A percentile compares a stretch with the other conserved stretches of the same genome.
These are phyloP conservation scores for Citrullus colocynthis DNA, from an alignment of 306 rosid species.

Conservation along the genomic window DNA sequence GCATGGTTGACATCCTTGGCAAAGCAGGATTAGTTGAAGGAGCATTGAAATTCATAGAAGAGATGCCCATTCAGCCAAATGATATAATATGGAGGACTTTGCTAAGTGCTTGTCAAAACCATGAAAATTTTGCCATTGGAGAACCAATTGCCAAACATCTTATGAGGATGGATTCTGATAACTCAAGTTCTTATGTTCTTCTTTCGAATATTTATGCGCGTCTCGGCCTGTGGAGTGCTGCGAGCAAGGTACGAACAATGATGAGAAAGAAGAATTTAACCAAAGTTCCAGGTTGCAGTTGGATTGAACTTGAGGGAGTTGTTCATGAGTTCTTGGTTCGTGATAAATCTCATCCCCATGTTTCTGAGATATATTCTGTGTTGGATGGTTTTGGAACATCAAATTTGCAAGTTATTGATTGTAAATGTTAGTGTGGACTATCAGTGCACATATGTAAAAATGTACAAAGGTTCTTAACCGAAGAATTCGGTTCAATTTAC, in stretches of 20 bases:
- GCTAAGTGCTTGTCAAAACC: slow-evolving; percentile 49
- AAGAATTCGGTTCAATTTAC: neutral
- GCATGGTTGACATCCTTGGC: slow-evolving; percentile 60
- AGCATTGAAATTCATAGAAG: slow-evolving; percentile 36
- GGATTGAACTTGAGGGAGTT: slow-evolving; percentile 50
- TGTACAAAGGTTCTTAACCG: neutral
- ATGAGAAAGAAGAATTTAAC: slow-evolving; percentile 39
- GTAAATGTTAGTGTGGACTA: slow-evolving; percentile 3
- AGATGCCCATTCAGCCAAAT: slow-evolving; percentile 67
- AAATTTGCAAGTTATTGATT: neutral
- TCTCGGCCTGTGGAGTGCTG: slow-evolving; percentile 50
- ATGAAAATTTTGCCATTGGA: slow-evolving; percentile 31
- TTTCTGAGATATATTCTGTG: slow-evolving; percentile 46
- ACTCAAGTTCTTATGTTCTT: slow-evolving; percentile 50
- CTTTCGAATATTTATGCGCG: slow-evolving; percentile 54
- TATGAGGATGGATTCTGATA: slow-evolving; percentile 25
- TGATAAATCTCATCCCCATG: slow-evolving; percentile 48
- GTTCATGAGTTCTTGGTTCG: slow-evolving; percentile 61
- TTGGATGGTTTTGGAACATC: slow-evolving; percentile 31
- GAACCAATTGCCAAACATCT: slow-evolving; percentile 40
- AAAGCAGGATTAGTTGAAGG: slow-evolving; percentile 56
- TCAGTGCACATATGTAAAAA: neutral
- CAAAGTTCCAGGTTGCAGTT: slow-evolving; percentile 64
- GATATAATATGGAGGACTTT: slow-evolving; percentile 68
- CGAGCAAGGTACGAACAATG: slow-evolving; percentile 32